Conservation (phyloP, 306 rosid genomes). For the Casuarina glauca region DNA sequence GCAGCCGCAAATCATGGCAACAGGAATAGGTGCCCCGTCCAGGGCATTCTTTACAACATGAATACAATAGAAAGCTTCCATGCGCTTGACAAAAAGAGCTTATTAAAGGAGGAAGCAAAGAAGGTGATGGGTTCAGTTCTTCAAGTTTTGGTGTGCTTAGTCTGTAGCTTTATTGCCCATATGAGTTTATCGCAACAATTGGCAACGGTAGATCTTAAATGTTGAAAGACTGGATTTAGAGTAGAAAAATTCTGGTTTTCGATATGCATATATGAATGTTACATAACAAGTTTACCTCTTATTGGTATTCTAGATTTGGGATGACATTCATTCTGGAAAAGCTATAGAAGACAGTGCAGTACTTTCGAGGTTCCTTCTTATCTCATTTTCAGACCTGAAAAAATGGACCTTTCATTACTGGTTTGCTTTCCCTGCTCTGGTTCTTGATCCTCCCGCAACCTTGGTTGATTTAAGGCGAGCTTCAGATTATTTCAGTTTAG, state of each 20-base stretch:
- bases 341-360: conserved; percentile 80
- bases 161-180: background rate
- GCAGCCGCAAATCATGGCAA: conserved; percentile 55
- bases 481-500: conserved; percentile 58
- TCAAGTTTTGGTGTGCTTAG: background rate
- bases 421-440: conserved; percentile 94
- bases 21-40: conserved; percentile 74
- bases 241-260: background rate
- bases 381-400: conserved; percentile 94
- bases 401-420: conserved; percentile 86
- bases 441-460: conserved; percentile 86
- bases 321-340: conserved; percentile 75
- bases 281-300: conserved; percentile 22
- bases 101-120: conserved; percentile 68
- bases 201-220: background rate
- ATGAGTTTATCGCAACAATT: conserved; percentile 3
- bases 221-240: background rate
- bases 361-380: conserved; percentile 79
- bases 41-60: conserved; percentile 78
- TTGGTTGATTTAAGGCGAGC: conserved; percentile 71
- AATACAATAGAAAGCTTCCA: conserved; percentile 79
- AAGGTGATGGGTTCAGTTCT: conserved; percentile 49
- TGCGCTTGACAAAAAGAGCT: conserved; percentile 62
- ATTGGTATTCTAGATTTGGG: conserved; percentile 70
- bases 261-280: conserved; percentile 13